phyloP scores from a whole-genome alignment of 495 filamentous ascomycete species.

The Massariosphaeria phaeospora region DNA sequence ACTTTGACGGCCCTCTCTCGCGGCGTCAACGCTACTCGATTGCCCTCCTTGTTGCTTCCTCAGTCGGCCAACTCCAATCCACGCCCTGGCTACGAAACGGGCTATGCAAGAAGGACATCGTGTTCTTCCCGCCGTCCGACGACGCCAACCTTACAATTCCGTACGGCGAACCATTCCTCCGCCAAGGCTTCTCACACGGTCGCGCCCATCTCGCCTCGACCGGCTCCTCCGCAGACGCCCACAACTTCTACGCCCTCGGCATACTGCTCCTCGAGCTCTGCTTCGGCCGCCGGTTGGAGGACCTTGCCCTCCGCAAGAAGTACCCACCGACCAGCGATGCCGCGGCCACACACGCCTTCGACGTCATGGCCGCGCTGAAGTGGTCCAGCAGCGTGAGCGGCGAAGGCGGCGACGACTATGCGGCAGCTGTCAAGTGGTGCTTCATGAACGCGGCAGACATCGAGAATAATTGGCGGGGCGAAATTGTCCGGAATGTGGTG shows the following conservation, averaged over 20 bases:
- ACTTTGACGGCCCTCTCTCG: constrained; percentile 4
- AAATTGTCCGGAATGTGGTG: constrained; percentile 19
- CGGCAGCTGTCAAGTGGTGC: constrained; percentile 18
- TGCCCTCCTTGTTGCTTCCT: constrained; percentile 15
- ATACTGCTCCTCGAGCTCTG: constrained; percentile 32
- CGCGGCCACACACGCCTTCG: constrained; percentile 11
- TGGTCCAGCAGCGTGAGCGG: constrained; percentile 12
- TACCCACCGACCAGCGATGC: neutral
- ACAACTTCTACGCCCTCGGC: constrained; percentile 22
- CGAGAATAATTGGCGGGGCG: neutral
- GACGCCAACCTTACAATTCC: neutral
- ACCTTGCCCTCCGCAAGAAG: constrained; percentile 14
- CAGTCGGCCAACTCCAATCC: constrained; percentile 14
- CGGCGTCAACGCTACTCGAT: constrained; percentile 16
- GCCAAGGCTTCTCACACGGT: constrained; percentile 7
- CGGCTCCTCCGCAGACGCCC: neutral
- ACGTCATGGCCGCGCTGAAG: constrained; percentile 16
- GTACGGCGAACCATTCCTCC: constrained; percentile 14
- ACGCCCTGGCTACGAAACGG: constrained; percentile 8
- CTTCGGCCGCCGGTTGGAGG: constrained; percentile 18
- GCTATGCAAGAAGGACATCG: constrained; percentile 6
- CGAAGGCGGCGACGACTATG: constrained; percentile 19
- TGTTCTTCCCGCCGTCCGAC: constrained; percentile 6
- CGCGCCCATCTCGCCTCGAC: neutral
- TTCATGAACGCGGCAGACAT: neutral